Percentiles rank a stretch among this genome's conserved stretches.
Conservation (phyloP, 768 basidiomycete species). For the Sarcomyxa edulis region DNA sequence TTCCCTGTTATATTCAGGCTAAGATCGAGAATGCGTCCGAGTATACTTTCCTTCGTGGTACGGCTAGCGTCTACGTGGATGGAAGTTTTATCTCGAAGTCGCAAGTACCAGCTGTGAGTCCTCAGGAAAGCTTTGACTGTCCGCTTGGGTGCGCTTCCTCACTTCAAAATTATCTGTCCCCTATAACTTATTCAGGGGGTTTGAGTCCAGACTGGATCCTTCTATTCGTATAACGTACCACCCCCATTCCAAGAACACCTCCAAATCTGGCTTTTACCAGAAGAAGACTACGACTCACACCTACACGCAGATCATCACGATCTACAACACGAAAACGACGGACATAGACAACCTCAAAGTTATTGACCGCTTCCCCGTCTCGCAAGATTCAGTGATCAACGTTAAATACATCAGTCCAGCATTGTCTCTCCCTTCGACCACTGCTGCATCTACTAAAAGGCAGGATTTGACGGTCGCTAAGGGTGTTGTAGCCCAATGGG, state of each 20-base stretch:
- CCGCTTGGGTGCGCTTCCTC: constrained; percentile 27
- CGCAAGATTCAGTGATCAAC: too few species aligned
- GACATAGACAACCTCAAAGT: constrained; percentile 2
- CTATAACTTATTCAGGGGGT: neutral
- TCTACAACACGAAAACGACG: constrained; percentile 4
- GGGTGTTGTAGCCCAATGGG: constrained; percentile 32
- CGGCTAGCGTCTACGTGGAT: constrained; percentile 33
- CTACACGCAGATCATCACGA: constrained; percentile 11
- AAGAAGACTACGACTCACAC: constrained; percentile 19
- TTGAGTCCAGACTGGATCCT: neutral
- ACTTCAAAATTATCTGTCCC: neutral
- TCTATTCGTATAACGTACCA: constrained; percentile 2
- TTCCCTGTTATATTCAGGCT: too few species aligned
- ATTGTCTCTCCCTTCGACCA: constrained; percentile 14
- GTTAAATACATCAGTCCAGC: constrained; percentile 34
- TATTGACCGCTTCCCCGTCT: too few species aligned
- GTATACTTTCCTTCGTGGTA: constrained; percentile 29
- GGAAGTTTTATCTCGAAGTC: constrained; percentile 35
- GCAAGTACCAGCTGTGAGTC: constrained; percentile 25
- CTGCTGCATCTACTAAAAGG: neutral
- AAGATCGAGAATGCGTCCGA: constrained; percentile 32
- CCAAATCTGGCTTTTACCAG: constrained; percentile 26
- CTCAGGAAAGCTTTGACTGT: constrained; percentile 34
- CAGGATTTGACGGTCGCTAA: constrained; percentile 18
- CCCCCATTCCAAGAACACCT: constrained; percentile 18